Evolutionary conservation across 1,284 basidiomycete genomes (phyloP).

Genomic region (Mycosarcoma mackinlayi): DNA sequence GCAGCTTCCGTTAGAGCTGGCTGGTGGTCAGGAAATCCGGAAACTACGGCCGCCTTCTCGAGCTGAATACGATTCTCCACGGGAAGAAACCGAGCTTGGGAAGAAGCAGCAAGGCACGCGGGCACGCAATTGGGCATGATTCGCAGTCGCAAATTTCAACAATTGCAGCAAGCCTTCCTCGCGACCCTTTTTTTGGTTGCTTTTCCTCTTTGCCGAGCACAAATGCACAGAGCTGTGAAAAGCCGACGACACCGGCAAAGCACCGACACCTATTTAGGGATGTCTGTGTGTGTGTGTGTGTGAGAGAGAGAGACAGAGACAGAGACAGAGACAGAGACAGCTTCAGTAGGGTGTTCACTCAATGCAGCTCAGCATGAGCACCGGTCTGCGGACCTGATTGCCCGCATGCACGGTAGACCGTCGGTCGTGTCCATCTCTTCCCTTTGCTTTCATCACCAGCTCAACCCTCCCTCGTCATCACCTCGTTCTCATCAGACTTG

Average conservation of each 20-base stretch:
- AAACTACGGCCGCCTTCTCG: background rate
- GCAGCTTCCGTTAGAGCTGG: conserved; percentile 13
- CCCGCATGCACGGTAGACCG: too few relatives aligned
- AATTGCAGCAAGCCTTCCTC: background rate
- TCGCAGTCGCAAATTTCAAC: background rate
- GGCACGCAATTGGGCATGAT: background rate
- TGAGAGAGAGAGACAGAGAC: too few relatives aligned
- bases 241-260: conserved; percentile 12
- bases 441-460: background rate
- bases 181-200: background rate
- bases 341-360: too few relatives aligned
- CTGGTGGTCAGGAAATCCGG: background rate
- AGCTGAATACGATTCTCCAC: background rate
- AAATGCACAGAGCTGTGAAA: background rate
- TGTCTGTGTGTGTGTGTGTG: too few relatives aligned
- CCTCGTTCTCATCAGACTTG: background rate
- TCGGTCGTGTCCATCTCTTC: background rate
- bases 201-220: background rate
- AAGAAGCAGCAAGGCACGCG: background rate
- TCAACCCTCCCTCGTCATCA: background rate
- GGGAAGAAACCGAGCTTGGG: conserved; percentile 13
- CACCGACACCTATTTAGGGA: too few relatives aligned
- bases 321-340: too few relatives aligned
- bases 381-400: background rate
- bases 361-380: conserved; percentile 7